Base-by-base conservation (phyloP, 495 filamentous ascomycete genomes). In the Podospora conica region DNA sequence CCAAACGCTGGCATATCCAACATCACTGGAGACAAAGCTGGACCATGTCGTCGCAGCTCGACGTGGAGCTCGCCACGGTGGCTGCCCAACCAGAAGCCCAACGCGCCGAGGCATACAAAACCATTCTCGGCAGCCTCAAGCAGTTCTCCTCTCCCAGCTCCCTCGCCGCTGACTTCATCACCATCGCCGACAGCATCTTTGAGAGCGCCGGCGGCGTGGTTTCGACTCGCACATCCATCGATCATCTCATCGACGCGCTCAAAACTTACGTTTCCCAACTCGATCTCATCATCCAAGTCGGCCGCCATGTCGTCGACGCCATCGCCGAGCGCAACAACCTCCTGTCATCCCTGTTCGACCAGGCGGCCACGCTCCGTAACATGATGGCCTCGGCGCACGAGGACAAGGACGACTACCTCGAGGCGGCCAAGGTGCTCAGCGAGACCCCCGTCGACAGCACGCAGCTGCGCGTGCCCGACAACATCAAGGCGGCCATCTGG, bases 381-480 rank as follows among this genome's bases (percentile, higher is more conserved):
- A 83, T 92, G 24, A 82, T 96, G 6, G 95, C 96, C 5, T 84
- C 90, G 61, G 91, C 92, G 24, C 88, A 95, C 80, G 92, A 97
- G 75, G 76, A 76, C 27, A 83, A 91, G 65, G 92, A 97, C 22
- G 91, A 96, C 72, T 94, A 90, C 77, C 77, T 82, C 7, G 84
- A 84, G 12, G 91, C 93, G 0, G 95, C 95, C 4, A 85, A 87
- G 68, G 83, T 85, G 8, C 87, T 98, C 3, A 82, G 91, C 72
- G 90, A 88, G 24, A 96, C 98, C 70, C 89, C 91, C 31, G 87
- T 97, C 20, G 92, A 97, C 73, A 89, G 85, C 56, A 91, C 90
- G 23, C 93, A 97, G 76, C 89, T 92, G 15, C 86, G 88, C 64
- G 88, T 97, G 21, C 83, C 87, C 10, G 88, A 91, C 75, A 83